Percentiles rank a stretch among this genome's conserved stretches.
Conservation (phyloP, 148 eudicot genomes). For the Pouteria glomerata region DNA sequence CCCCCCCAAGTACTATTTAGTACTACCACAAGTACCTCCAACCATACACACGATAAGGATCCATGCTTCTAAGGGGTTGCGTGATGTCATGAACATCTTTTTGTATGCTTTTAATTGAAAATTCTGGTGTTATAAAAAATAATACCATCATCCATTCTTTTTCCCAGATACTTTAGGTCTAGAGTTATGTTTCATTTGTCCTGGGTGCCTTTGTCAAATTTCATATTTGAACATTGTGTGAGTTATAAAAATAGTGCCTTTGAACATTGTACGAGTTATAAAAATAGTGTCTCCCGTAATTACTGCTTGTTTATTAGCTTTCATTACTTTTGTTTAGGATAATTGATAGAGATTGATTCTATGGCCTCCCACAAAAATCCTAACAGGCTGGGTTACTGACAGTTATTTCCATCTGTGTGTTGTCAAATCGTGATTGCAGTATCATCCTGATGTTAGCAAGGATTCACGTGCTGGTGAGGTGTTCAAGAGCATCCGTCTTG, state of each 20-base stretch:
- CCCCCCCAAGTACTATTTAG: too few species aligned
- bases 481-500: constrained; percentile 71
- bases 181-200: too few species aligned
- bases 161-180: too few species aligned
- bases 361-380: neutral
- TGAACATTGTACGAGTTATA: too few species aligned
- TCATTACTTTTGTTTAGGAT: neutral
- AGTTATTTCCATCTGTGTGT: constrained; percentile 11
- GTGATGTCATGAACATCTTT: neutral
- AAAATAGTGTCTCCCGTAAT: neutral
- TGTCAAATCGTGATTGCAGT: constrained; percentile 36
- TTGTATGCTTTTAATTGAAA: neutral
- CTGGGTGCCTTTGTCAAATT: neutral
- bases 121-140: neutral
- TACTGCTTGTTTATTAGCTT: neutral
- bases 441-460: constrained; percentile 95
- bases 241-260: neutral
- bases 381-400: constrained; percentile 1
- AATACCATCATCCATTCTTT: too few species aligned
- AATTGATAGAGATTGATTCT: neutral
- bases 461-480: constrained; percentile 58
- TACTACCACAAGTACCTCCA: too few species aligned
- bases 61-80: neutral
- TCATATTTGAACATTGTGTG: neutral
- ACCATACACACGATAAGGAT: too few species aligned